Evolutionary conservation across 2,329 filamentous ascomycete species (phyloP).

Genomic region (Fusarium keratoplasticum): DNA sequence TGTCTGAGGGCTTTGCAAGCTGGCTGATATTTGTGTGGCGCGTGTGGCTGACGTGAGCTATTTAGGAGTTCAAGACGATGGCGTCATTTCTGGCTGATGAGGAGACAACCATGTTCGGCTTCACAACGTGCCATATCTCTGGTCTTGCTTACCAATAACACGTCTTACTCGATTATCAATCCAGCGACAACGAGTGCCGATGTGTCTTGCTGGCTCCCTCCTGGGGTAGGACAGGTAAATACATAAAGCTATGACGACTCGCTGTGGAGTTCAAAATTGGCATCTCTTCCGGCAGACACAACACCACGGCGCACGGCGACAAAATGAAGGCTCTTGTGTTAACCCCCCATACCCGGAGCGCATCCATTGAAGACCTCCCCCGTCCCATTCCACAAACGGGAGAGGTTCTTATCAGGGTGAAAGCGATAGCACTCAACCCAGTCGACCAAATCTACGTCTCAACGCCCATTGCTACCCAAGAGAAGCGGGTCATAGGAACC

Average conservation of each 20-base stretch:
- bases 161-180: neutral
- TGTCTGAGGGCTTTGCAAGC: neutral
- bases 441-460: constrained; percentile 49
- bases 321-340: constrained; percentile 44
- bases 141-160: neutral
- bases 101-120: neutral
- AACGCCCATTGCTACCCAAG: constrained; percentile 47
- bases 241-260: neutral
- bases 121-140: neutral
- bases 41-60: neutral
- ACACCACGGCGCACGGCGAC: neutral
- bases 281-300: neutral
- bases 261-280: neutral
- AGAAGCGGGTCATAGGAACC: constrained; percentile 51
- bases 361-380: constrained; percentile 29
- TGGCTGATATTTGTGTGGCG: neutral
- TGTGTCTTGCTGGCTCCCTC: neutral
- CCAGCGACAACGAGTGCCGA: neutral
- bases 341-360: neutral
- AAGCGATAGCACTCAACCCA: constrained; percentile 44
- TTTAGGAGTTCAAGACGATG: neutral
- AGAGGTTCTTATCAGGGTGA: constrained; percentile 41
- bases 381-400: constrained; percentile 16
- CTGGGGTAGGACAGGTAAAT: neutral
- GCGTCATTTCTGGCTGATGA: neutral